Evolutionary conservation across 345 rosid genomes (phyloP).

Genomic region (Syzygium aqueum): DNA sequence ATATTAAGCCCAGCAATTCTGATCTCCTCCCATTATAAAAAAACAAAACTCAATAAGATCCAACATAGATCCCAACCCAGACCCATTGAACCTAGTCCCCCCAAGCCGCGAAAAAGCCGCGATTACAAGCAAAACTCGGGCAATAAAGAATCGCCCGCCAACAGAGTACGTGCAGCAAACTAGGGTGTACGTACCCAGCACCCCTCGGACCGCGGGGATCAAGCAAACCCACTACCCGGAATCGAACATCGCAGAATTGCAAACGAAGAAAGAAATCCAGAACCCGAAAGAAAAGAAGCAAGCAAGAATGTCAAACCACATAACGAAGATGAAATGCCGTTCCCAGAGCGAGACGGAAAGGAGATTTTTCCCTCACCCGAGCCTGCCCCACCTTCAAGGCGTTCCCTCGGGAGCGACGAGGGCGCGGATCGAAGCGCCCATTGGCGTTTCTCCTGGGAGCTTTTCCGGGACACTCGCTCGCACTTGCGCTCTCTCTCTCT

Average conservation of each 20-base stretch:
- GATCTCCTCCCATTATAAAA: background rate
- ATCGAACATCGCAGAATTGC: conserved; percentile 37
- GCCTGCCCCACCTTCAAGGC: background rate
- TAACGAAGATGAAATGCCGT: background rate
- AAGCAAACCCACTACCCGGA: conserved; percentile 14
- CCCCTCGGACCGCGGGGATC: background rate
- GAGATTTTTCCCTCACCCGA: background rate
- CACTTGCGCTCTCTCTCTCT: background rate
- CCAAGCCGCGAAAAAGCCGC: conserved; percentile 9
- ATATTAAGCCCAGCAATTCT: background rate
- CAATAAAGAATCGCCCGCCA: background rate
- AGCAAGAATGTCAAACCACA: background rate
- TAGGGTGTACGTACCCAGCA: background rate
- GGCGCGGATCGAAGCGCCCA: background rate
- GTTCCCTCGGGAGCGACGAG: background rate
- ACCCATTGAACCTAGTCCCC: conserved; percentile 58
- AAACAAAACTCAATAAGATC: conserved; percentile 42
- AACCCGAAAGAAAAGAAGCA: background rate
- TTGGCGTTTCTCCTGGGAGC: background rate
- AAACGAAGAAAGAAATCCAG: conserved; percentile 26
- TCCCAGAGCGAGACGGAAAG: background rate
- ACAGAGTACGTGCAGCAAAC: background rate
- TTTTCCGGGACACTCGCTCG: background rate
- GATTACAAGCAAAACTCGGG: conserved; percentile 3
- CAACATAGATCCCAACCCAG: conserved; percentile 82